Base-by-base conservation (phyloP, 2,329 filamentous ascomycete species). In the Fusarium citri region DNA sequence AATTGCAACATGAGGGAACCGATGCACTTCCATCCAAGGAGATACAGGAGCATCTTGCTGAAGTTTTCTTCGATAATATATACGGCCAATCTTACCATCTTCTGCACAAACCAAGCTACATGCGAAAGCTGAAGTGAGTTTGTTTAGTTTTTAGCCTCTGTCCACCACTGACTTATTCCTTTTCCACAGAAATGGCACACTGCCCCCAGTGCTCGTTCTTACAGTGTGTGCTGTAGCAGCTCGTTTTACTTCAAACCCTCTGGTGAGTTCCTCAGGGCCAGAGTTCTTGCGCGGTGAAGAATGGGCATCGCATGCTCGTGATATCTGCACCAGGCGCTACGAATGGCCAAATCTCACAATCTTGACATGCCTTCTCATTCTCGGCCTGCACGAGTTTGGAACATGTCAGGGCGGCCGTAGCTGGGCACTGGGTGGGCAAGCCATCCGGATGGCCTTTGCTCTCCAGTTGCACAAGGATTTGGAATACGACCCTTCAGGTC, bases 281-380 rank as follows among this genome's bases (percentile, higher is more conserved):
- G 78, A 79, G 28, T 98, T 97, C 77, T 82, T 97, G 43, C 91
- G 94, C 45, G 96, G 96, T 8, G 95, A 98, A 78, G 89, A 92
- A 67, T 99, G 95, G 94, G 96, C 94, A 9, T 89, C 88, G 25
- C 89, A 91, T 28, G 95, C 95, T n/a, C 88, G 94, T 51, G 91
- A 94, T 40, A 98, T 98, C 66, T 91, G 96, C 23, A 88, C 93
- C 43, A 92, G 91, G 76, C 89, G 94, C 72, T 98, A 97, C 75
- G 96, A 98, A 76, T 93, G 94, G 82, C 95, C 96, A 2, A 98
- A 97, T 77, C 96, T 98, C 68, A 98, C 95, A 4, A 97, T 98
- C 43, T 81, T 99, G 47, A 98, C 94, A 8, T 96, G 95, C 48
- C 91, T 97, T 65, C 80, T 98, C 11, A 88, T 98, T 20, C 86